Evolutionary conservation across 202 grass and related monocot species (phyloP), one percentile per base, ranked within the genome.

Genomic region (Schoenoplectus triqueter): DNA sequence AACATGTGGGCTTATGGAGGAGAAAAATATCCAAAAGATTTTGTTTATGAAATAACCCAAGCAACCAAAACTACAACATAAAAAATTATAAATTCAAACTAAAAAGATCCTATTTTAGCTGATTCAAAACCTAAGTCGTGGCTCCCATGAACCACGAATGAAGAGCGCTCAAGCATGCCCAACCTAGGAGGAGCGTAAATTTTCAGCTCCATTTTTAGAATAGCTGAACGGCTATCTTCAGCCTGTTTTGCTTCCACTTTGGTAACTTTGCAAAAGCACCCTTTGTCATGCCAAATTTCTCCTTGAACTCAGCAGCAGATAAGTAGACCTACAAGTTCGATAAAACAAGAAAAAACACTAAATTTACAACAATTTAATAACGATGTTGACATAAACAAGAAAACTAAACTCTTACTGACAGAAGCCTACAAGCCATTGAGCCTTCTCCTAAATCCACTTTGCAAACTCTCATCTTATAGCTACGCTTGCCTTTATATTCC

Each of bases 171-270:
- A 11, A 64, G 49, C 73, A 86, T 7, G 13, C 66, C 79, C 64
- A 67, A 66, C 82, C 19, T 64, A 87, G 11, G 61, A 83, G 4
- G 15, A 64, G 81, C 59, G 77, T 80, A 50, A 7, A 86, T 82
- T 41, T 62, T 81, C 71, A 44, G 81, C 73, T 22, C 10, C 85
- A 57, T 60, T 14, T 61, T 88, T 95, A 99, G 84, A 99, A 99
- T 63, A 99, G 92, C 40, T 95, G 84, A 73, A 94, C 70, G 61
- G 63, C 87, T 39, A 91, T 85, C 86, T 99, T 99, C 18, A 94
- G 71, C 85, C 84, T 99, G 90, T 88, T 91, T 85, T 99, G 93
- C 88, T 95, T 95, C 96, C 96, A 99, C 77, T 95, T 99, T 4
- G 96, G 96, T 8, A 96, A 87, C 57, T 89, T 96, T 84, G 72